phyloP scores from a whole-genome alignment of 108 stramenopile species.

The Bacterosira constricta region DNA sequence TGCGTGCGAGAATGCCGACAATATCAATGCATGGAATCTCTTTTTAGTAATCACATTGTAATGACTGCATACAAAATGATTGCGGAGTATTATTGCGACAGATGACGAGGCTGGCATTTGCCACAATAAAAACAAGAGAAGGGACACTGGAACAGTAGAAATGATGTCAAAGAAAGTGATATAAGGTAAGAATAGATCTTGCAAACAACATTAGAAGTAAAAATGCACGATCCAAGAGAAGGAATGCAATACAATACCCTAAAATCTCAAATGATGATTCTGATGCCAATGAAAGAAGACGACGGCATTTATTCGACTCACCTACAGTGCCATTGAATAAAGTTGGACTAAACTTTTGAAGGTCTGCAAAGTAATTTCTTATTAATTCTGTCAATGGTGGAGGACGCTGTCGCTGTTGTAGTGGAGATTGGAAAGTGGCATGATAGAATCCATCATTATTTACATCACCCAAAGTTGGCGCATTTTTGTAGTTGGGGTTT shows the following conservation, averaged over 20 bases:
- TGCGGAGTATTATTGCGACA: slow-evolving; percentile 20
- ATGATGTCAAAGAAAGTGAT: too few species aligned
- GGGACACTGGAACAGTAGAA: too few species aligned
- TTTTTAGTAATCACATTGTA: slow-evolving; percentile 32
- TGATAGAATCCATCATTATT: slow-evolving; percentile 31
- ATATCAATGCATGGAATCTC: slow-evolving; percentile 49
- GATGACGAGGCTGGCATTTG: slow-evolving; percentile 44
- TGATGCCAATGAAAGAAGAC: too few species aligned
- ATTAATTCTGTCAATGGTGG: slow-evolving; percentile 33
- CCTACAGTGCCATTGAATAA: slow-evolving; percentile 33
- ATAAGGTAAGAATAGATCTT: too few species aligned
- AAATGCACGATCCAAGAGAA: too few species aligned
- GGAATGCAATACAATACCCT: too few species aligned
- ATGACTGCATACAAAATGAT: slow-evolving; percentile 63
- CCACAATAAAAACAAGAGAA: slow-evolving; percentile 61
- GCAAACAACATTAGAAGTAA: too few species aligned
- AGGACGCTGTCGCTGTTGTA: slow-evolving; percentile 12
- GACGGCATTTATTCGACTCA: too few species aligned
- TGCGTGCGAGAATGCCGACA: slow-evolving; percentile 68
- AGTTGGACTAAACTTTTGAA: slow-evolving; percentile 42
- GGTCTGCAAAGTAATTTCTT: slow-evolving; percentile 22
- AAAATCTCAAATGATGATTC: too few species aligned
- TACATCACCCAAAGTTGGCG: slow-evolving; percentile 33
- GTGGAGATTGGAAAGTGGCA: slow-evolving; percentile 2
- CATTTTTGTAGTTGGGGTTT: slow-evolving; percentile 28